Conservation (phyloP, 352 stramenopile genomes). For the Phytophthora niederhauseri region DNA sequence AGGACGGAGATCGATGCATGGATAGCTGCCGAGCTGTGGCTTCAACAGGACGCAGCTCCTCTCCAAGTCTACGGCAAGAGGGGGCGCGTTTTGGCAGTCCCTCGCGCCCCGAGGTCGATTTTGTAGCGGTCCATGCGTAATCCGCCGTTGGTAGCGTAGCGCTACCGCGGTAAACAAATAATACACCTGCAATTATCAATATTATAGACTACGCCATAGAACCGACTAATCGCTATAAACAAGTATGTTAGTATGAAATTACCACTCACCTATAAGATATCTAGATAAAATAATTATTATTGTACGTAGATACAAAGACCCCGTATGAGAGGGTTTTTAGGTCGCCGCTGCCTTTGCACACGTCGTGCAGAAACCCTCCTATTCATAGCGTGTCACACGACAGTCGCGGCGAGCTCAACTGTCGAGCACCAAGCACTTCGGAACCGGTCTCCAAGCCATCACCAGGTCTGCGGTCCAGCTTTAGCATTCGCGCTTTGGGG, state of each 20-base stretch:
- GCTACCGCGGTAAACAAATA: neutral
- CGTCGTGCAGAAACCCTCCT: constrained; percentile 20
- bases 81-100: neutral
- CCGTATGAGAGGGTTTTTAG: neutral
- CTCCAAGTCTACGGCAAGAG: neutral
- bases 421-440: constrained; percentile 28
- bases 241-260: neutral
- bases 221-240: constrained; percentile 3
- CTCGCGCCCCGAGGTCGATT: no score
- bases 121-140: neutral
- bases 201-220: neutral
- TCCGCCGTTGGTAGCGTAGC: neutral
- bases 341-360: neutral
- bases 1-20: no score
- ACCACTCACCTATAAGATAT: no score
- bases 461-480: constrained; percentile 22
- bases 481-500: constrained; percentile 15
- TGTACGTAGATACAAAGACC: neutral
- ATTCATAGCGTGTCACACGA: constrained; percentile 32
- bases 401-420: constrained; percentile 13
- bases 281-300: no score
- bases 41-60: neutral
- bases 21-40: neutral
- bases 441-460: constrained; percentile 22
- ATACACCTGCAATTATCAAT: neutral